Evolutionary conservation across 202 grass and related monocot genomes (phyloP).

Genomic region (Tripidium arundinaceum): DNA sequence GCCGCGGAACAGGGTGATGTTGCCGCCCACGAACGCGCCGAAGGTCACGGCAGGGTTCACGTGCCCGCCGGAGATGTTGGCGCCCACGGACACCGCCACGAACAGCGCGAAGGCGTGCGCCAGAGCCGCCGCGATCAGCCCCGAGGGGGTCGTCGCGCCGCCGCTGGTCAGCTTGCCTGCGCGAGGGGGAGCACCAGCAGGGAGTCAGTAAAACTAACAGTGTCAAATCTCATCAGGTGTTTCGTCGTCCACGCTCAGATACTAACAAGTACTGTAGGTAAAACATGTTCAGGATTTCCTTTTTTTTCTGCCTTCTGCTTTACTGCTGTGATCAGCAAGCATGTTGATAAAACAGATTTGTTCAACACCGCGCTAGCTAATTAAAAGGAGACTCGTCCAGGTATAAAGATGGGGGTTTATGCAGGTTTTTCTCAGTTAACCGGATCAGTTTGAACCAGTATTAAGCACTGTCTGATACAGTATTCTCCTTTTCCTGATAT

Average conservation of each 20-base stretch:
- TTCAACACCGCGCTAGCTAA: no score
- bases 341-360: no score
- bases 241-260: no score
- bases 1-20: conserved; percentile 77
- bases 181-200: not conserved
- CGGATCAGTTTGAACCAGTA: not conserved
- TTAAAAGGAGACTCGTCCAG: no score
- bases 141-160: conserved; percentile 48
- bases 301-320: not conserved
- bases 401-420: no score
- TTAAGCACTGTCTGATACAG: not conserved
- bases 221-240: no score
- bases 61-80: conserved; percentile 87
- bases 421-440: no score
- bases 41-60: conserved; percentile 91
- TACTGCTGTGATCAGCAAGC: no score
- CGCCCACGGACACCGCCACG: conserved; percentile 59
- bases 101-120: conserved; percentile 63
- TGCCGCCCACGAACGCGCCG: conserved; percentile 72
- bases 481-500: not conserved
- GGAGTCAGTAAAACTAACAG: no score
- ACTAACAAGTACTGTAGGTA: not conserved
- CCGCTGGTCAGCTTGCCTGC: conserved; percentile 57
- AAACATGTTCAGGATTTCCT: not conserved
- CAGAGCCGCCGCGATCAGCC: conserved; percentile 56